A percentile compares a stretch with the other conserved stretches of the same genome.
phyloP scores from a whole-genome alignment of 768 basidiomycete species.

The Neoboletus subvelutipes region DNA sequence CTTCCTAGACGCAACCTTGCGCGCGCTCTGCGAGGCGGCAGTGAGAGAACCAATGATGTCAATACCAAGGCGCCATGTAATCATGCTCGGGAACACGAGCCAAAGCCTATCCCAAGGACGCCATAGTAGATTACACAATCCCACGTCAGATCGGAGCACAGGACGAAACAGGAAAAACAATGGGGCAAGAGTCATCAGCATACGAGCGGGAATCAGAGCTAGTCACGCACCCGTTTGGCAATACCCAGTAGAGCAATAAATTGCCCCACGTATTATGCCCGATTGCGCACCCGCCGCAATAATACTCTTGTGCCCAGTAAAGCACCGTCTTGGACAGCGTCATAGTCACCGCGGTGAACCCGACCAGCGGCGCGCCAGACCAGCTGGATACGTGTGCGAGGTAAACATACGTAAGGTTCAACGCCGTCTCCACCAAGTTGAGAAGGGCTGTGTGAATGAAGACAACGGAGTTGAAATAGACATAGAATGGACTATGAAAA shows the following conservation, averaged over 20 bases:
- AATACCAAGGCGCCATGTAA: constrained; percentile 57
- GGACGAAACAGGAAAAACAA: background rate
- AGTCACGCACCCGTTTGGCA: constrained; percentile 72
- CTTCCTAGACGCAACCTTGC: constrained; percentile 36
- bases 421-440: constrained; percentile 74
- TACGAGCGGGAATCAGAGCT: background rate
- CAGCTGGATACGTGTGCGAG: constrained; percentile 60
- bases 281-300: constrained; percentile 65
- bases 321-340: constrained; percentile 83
- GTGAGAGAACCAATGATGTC: constrained; percentile 54
- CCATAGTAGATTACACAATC: background rate
- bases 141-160: too few species aligned
- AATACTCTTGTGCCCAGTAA: constrained; percentile 82
- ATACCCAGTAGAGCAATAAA: constrained; percentile 61
- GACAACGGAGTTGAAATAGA: background rate
- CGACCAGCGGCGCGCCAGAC: constrained; percentile 70
- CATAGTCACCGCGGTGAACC: constrained; percentile 71
- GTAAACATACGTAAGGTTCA: constrained; percentile 77
- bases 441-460: constrained; percentile 52
- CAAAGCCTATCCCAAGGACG: constrained; percentile 53
- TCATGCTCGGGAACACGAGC: constrained; percentile 68
- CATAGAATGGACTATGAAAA: background rate
- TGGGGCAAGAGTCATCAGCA: background rate
- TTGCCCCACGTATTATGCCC: constrained; percentile 66
- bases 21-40: constrained; percentile 23